These are phyloP conservation scores for Parvularia atlantis DNA, from an alignment of 78 protist genomes.

Conservation along the genomic window DNA sequence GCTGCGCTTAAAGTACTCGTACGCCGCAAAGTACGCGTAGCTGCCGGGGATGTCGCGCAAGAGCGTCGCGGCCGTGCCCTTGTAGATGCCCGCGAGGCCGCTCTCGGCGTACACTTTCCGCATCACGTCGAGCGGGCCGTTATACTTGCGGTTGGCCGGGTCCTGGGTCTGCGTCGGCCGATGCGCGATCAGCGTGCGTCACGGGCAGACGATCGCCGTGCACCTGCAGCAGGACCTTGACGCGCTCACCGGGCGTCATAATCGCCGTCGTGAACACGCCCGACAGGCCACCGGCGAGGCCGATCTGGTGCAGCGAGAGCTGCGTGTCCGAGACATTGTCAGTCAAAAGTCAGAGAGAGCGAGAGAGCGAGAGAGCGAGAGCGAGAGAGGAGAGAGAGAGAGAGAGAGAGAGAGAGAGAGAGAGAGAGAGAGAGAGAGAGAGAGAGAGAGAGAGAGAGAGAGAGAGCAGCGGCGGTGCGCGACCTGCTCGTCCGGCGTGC, in stretches of 20 bases:
- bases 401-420: no score
- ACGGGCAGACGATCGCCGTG: neutral
- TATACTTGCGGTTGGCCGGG: constrained; percentile 8
- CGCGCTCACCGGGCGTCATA: constrained; percentile 52
- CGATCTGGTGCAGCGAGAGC: constrained; percentile 13
- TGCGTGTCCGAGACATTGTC: no score
- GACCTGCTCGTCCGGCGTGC: no score
- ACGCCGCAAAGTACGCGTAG: constrained; percentile 40
- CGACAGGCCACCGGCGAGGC: constrained; percentile 44
- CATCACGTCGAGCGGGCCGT: constrained; percentile 31
- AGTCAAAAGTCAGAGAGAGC: no score
- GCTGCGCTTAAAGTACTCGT: constrained; percentile 39
- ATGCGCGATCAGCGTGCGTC: no score
- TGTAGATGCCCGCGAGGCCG: constrained; percentile 34
- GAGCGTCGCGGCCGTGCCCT: constrained; percentile 44
- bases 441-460: no score
- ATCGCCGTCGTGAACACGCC: constrained; percentile 47
- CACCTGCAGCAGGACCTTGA: constrained; percentile 52
- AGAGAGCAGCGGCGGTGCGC: no score
- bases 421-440: no score
- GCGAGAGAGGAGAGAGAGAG: no score
- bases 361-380: no score
- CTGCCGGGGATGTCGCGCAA: constrained; percentile 31
- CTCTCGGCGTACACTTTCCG: constrained; percentile 30
- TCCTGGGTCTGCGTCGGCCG: no score